A percentile compares a stretch with the other conserved stretches of the same genome.
These are phyloP conservation scores for Trichaptum fuscoviolaceum DNA, from an alignment of 768 basidiomycete genomes.

Conservation along the genomic window DNA sequence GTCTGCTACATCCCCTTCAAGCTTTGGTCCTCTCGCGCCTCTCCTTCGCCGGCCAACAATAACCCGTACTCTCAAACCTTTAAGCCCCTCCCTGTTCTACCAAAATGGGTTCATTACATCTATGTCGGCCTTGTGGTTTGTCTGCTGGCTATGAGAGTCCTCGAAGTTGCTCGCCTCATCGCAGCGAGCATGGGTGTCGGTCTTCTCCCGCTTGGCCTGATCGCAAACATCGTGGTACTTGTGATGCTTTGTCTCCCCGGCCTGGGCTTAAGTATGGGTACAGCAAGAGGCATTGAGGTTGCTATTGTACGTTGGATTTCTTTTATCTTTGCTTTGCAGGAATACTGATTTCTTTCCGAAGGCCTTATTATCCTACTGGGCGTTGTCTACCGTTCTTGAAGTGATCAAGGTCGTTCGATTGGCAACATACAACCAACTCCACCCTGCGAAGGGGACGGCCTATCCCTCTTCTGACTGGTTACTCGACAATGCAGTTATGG, in stretches of 20 bases:
- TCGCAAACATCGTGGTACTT: slow-evolving; percentile 16
- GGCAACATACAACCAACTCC: slow-evolving; percentile 13
- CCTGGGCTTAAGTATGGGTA: slow-evolving; percentile 13
- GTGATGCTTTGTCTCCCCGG: slow-evolving; percentile 15
- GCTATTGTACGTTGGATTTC: slow-evolving; percentile 13
- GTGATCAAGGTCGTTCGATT: slow-evolving; percentile 19
- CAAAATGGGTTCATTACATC: slow-evolving; percentile 21
- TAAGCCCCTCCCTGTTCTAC: background rate
- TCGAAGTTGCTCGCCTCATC: slow-evolving; percentile 25
- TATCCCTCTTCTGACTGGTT: slow-evolving; percentile 24
- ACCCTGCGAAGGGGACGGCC: slow-evolving; percentile 18
- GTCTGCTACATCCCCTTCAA: background rate
- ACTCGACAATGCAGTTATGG: slow-evolving; percentile 25
- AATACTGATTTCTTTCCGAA: slow-evolving; percentile 2
- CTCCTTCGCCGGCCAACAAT: slow-evolving; percentile 7
- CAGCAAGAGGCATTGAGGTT: slow-evolving; percentile 13
- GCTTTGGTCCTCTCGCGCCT: slow-evolving; percentile 11
- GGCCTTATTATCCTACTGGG: slow-evolving; percentile 22
- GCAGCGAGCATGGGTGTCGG: slow-evolving; percentile 25
- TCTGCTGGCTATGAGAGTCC: slow-evolving; percentile 24
- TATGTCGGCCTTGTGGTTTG: slow-evolving; percentile 23
- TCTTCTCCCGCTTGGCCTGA: slow-evolving; percentile 21
- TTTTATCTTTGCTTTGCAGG: background rate
- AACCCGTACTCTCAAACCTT: background rate
- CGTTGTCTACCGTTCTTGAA: slow-evolving; percentile 17